These are phyloP conservation scores for Keqinozyma sinolaborantium DNA, from an alignment of 1,139 yeast species.

Conservation along the genomic window DNA sequence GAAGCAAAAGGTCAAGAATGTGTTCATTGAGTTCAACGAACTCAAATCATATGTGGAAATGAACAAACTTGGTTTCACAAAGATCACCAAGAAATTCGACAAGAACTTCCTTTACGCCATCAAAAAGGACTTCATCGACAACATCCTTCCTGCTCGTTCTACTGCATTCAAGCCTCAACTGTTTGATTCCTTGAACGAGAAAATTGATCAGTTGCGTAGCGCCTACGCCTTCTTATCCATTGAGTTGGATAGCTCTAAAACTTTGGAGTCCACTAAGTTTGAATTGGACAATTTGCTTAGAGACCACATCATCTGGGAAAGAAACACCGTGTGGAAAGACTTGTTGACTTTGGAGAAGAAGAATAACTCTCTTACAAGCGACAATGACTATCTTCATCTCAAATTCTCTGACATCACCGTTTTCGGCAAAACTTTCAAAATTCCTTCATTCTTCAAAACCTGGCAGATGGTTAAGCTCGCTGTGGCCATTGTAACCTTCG, in stretches of 20 bases:
- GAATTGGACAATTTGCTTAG: slow-evolving; percentile 76
- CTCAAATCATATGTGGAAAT: slow-evolving; percentile 77
- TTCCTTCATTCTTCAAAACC: slow-evolving; percentile 29
- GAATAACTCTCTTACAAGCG: slow-evolving; percentile 22
- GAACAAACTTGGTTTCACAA: slow-evolving; percentile 83
- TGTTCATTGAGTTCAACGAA: slow-evolving; percentile 78
- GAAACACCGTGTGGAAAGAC: slow-evolving; percentile 96
- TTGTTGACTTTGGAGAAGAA: slow-evolving; percentile 83
- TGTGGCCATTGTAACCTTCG: slow-evolving; percentile 40
- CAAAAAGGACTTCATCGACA: slow-evolving; percentile 48
- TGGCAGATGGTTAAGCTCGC: slow-evolving; percentile 43
- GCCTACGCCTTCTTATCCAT: slow-evolving; percentile 45
- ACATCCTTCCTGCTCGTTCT: slow-evolving; percentile 41
- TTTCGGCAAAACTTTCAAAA: slow-evolving; percentile 15
- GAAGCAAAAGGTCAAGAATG: slow-evolving; percentile 60
- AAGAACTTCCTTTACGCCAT: slow-evolving; percentile 67
- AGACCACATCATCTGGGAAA: slow-evolving; percentile 94
- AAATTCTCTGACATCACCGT: slow-evolving; percentile 9
- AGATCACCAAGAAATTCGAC: slow-evolving; percentile 87
- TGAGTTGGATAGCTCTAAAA: slow-evolving; percentile 23
- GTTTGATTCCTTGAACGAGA: slow-evolving; percentile 36
- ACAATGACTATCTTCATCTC: slow-evolving; percentile 18
- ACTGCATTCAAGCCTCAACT: slow-evolving; percentile 45
- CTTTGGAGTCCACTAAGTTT: slow-evolving; percentile 51
- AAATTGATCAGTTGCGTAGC: slow-evolving; percentile 45